Evolutionary conservation across 2,329 filamentous ascomycete genomes (phyloP).

Genomic region (Pezizomycotina sp.): DNA sequence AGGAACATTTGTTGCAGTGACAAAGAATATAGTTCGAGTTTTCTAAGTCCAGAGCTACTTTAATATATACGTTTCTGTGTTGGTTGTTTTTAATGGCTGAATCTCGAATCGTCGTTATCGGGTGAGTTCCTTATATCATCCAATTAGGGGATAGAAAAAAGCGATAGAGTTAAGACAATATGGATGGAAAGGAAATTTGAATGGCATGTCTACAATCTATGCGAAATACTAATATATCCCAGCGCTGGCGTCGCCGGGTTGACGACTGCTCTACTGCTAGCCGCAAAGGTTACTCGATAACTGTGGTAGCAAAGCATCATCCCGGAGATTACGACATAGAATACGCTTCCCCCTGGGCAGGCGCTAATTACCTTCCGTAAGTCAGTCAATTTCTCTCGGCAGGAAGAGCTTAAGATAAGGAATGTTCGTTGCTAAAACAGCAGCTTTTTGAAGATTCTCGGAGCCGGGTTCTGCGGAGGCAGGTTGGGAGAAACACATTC

Average conservation of each 20-base stretch:
- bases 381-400: conserved; percentile 7
- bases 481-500: conserved; percentile 49
- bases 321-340: conserved; percentile 84
- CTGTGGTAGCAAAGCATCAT: conserved; percentile 73
- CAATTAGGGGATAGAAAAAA: too few species aligned
- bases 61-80: too few species aligned
- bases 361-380: conserved; percentile 52
- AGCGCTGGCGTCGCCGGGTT: conserved; percentile 51
- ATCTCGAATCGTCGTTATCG: too few species aligned
- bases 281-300: conserved; percentile 44
- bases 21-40: too few species aligned
- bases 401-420: conserved; percentile 8
- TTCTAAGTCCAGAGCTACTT: too few species aligned
- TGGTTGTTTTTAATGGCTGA: too few species aligned
- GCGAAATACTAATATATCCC: too few species aligned
- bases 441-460: conserved; percentile 28
- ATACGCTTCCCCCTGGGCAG: conserved; percentile 80
- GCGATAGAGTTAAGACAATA: too few species aligned
- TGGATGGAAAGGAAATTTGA: too few species aligned
- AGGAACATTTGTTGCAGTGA: too few species aligned
- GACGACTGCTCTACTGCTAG: conserved; percentile 47
- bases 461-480: conserved; percentile 29
- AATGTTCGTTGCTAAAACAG: conserved; percentile 6
- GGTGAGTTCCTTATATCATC: too few species aligned
- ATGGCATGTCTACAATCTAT: too few species aligned